A percentile compares a stretch with the other conserved stretches of the same genome.
These are phyloP conservation scores for Penicillium oxalicum DNA, from an alignment of 2,329 filamentous ascomycete genomes.

Conservation along the genomic window DNA sequence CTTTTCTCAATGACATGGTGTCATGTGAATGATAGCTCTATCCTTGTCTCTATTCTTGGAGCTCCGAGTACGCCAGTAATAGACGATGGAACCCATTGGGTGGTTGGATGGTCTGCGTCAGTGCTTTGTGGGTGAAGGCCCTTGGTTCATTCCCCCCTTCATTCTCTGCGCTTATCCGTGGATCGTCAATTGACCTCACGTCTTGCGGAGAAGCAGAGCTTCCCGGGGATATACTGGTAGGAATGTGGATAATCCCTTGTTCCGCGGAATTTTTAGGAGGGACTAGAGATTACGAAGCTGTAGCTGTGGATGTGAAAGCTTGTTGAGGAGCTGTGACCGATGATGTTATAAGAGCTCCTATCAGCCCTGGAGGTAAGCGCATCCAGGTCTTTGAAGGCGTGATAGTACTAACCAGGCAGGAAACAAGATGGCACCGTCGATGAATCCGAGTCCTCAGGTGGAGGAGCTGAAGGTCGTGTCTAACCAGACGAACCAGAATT, in stretches of 20 bases:
- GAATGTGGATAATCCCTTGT: conserved; percentile 23
- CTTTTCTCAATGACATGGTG: not conserved
- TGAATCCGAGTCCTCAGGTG: conserved; percentile 6
- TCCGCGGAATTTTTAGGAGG: conserved; percentile 2
- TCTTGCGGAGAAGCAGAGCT: not conserved
- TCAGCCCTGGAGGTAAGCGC: not conserved
- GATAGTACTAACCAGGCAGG: not conserved
- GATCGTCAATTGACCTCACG: conserved; percentile 7
- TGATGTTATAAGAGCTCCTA: not conserved
- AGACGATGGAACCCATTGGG: not conserved
- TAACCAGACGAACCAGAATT: conserved; percentile 16
- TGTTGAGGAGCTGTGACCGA: conserved; percentile 7
- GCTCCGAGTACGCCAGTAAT: not conserved
- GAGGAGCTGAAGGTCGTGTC: conserved; percentile 14
- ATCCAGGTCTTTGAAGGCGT: not conserved
- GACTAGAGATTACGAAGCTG: not conserved
- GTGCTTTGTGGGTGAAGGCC: not conserved
- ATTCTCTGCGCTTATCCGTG: conserved; percentile 11
- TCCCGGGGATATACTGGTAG: conserved; percentile 3
- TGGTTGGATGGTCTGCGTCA: not conserved
- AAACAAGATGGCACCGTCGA: conserved; percentile 10
- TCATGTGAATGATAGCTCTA: not conserved
- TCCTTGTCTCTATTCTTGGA: not conserved
- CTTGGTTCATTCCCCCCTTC: conserved; percentile 19
- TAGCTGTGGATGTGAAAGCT: conserved; percentile 4